These are phyloP conservation scores for Nidula microcarpa DNA, from an alignment of 768 basidiomycete species.

Conservation along the genomic window DNA sequence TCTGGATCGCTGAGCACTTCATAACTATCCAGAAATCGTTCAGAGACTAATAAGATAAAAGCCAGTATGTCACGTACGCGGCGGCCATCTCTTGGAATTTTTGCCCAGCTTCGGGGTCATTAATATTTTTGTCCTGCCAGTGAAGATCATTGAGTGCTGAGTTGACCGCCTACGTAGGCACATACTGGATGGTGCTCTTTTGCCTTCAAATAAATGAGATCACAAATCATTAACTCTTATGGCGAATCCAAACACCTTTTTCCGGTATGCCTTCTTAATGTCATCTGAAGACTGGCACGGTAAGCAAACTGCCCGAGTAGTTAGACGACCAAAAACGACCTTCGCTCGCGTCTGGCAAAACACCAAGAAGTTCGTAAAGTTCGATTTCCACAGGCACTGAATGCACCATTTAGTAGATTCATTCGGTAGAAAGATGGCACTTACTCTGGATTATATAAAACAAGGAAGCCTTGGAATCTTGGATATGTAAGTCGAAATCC, in stretches of 20 bases:
- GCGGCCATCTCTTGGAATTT: constrained; percentile 89
- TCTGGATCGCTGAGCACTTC: constrained; percentile 76
- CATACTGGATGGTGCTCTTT: constrained; percentile 83
- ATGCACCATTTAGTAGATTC: neutral
- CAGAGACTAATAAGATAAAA: neutral
- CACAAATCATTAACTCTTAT: constrained; percentile 4
- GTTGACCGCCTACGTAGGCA: neutral
- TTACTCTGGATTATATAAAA: too few species aligned
- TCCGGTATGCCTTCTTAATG: constrained; percentile 92
- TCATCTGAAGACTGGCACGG: constrained; percentile 47
- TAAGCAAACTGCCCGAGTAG: too few species aligned
- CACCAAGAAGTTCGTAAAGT: constrained; percentile 84
- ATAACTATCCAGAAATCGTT: constrained; percentile 46
- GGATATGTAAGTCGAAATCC: too few species aligned
- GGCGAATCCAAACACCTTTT: constrained; percentile 57
- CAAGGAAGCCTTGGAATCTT: too few species aligned
- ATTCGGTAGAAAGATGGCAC: too few species aligned
- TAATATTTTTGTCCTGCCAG: constrained; percentile 65
- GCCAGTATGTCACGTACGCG: constrained; percentile 52
- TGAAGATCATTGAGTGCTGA: too few species aligned
- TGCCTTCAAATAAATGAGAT: constrained; percentile 45
- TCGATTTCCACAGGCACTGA: constrained; percentile 74
- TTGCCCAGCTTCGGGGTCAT: constrained; percentile 77
- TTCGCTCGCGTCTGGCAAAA: constrained; percentile 65
- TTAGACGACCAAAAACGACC: constrained; percentile 33